Evolutionary conservation across 2,329 filamentous ascomycete species (phyloP).

Genomic region (Dryadomyces quercus-mongolicae): DNA sequence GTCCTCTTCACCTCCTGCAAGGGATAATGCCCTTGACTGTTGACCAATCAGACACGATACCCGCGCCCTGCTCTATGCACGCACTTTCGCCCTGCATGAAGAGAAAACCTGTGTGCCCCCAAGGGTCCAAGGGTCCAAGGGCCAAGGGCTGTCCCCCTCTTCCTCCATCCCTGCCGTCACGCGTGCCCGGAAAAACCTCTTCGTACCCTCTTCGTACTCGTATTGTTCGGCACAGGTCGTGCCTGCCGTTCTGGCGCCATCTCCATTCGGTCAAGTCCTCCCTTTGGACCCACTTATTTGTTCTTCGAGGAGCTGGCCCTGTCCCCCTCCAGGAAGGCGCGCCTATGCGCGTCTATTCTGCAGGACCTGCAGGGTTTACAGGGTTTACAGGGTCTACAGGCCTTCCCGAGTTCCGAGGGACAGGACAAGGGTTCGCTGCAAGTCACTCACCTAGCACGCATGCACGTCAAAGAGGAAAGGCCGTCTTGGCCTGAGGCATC

Average conservation of each 20-base stretch:
- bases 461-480: no score
- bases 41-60: neutral
- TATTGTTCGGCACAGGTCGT: no score
- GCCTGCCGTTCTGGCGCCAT: neutral
- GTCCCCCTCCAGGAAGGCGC: neutral
- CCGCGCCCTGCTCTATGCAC: neutral
- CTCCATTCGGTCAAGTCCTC: neutral
- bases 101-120: neutral
- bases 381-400: no score
- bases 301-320: neutral
- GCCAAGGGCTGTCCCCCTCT: neutral
- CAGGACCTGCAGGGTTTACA: no score
- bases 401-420: no score
- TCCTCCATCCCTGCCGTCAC: neutral
- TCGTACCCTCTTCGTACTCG: no score
- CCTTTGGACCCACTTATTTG: neutral
- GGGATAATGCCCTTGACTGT: neutral
- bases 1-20: neutral
- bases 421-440: no score
- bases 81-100: slow-evolving; percentile 1
- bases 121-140: no score
- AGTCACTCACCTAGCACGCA: no score
- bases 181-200: neutral
- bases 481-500: no score
- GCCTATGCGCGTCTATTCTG: no score